Evolutionary conservation across 2,329 filamentous ascomycete species (phyloP).

Genomic region (Trichoderma koningiopsis): DNA sequence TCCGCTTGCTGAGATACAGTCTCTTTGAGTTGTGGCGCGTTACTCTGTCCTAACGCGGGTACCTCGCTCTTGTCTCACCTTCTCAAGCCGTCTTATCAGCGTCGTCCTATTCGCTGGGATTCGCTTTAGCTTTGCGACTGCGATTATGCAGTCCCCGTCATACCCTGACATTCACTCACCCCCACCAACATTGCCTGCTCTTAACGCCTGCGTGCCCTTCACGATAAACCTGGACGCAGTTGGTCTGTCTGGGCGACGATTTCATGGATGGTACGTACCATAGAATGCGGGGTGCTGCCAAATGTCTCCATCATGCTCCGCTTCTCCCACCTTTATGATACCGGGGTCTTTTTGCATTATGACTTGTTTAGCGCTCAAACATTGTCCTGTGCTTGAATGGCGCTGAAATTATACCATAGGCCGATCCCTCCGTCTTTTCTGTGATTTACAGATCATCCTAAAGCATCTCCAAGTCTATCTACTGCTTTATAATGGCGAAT

Average conservation of each 20-base stretch:
- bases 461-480: not conserved
- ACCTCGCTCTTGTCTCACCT: slow-evolving; percentile 16
- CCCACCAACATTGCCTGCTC: not conserved
- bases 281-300: slow-evolving; percentile 18
- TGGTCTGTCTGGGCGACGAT: not conserved
- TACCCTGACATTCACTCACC: not conserved
- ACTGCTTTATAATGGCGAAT: not conserved
- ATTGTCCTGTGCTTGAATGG: not conserved
- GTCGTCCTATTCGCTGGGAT: not conserved
- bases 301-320: slow-evolving; percentile 16
- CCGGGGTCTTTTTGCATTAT: not conserved
- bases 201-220: not conserved
- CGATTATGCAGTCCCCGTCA: slow-evolving; percentile 12
- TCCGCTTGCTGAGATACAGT: not conserved
- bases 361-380: not conserved
- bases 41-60: not conserved
- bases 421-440: not conserved
- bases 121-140: not conserved
- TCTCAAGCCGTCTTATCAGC: slow-evolving; percentile 17
- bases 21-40: slow-evolving; percentile 4
- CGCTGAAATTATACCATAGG: not conserved
- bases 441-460: not conserved
- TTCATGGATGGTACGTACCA: slow-evolving; percentile 20
- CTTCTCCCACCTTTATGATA: not conserved
- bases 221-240: not conserved